These are phyloP conservation scores for Pestalotiopsis sp. DNA, from an alignment of 2,329 filamentous ascomycete species.

Conservation along the genomic window DNA sequence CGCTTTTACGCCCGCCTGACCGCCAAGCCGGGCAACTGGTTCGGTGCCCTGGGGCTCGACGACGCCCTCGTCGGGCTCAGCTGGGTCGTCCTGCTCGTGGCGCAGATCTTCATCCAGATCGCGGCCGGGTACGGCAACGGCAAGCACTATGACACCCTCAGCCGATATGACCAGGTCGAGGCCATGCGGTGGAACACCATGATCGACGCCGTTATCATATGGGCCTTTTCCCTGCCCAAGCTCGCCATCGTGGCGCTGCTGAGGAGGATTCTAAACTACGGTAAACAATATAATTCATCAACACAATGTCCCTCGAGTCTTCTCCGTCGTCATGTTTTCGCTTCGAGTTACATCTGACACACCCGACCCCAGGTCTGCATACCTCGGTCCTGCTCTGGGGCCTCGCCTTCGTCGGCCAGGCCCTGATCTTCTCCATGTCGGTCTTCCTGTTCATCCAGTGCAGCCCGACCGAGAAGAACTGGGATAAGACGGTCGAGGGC, in stretches of 20 bases:
- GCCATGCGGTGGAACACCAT: slow-evolving; percentile 10
- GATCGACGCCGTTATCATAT: slow-evolving; percentile 9
- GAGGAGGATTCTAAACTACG: neutral
- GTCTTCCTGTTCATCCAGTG: slow-evolving; percentile 10
- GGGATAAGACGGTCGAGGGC: neutral
- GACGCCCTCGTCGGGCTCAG: slow-evolving; percentile 5
- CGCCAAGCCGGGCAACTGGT: neutral
- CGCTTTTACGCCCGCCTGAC: slow-evolving; percentile 6
- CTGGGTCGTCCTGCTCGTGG: slow-evolving; percentile 3
- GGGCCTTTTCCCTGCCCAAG: slow-evolving; percentile 11
- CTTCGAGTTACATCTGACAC: too few relatives aligned
- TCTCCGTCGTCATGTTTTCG: too few relatives aligned
- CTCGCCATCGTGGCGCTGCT: slow-evolving; percentile 8
- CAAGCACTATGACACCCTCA: neutral
- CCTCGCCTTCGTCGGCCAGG: slow-evolving; percentile 6
- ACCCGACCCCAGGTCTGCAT: neutral
- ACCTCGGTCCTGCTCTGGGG: slow-evolving; percentile 1
- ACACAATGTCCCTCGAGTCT: too few relatives aligned
- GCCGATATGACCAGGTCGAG: neutral
- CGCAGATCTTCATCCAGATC: slow-evolving; percentile 6
- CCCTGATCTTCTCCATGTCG: slow-evolving; percentile 7
- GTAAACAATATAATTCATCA: neutral
- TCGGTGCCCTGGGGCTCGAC: slow-evolving; percentile 9
- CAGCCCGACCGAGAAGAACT: slow-evolving; percentile 5
- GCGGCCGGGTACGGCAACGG: slow-evolving; percentile 5